These are phyloP conservation scores for Triticum urartu DNA, from an alignment of 176 grass and related monocot species.

Conservation along the genomic window DNA sequence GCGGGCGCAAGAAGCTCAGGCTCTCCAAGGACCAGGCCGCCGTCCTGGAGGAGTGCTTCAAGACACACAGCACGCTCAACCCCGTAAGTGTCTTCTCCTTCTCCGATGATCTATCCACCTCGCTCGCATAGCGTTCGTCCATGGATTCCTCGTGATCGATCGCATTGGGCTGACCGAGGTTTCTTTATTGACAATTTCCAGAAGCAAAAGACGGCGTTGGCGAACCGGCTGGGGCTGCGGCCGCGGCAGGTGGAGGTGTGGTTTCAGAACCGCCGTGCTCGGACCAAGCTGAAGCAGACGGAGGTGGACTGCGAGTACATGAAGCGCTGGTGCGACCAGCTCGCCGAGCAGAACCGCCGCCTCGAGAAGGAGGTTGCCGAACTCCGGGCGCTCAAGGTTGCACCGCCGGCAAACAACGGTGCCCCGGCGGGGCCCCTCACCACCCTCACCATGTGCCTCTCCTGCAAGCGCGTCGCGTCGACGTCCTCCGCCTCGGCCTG, in stretches of 20 bases:
- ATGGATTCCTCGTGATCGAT: neutral
- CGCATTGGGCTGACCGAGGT: neutral
- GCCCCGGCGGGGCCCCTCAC: slow-evolving; percentile 35
- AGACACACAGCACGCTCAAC: slow-evolving; percentile 93
- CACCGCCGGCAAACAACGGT: neutral
- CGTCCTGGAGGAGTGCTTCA: slow-evolving; percentile 94
- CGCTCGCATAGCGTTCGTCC: neutral
- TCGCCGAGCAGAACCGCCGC: slow-evolving; percentile 87
- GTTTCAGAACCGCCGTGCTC: slow-evolving; percentile 87
- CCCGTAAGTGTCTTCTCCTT: slow-evolving; percentile 36
- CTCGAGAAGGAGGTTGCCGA: slow-evolving; percentile 93
- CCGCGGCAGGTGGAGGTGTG: slow-evolving; percentile 96
- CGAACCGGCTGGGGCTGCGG: slow-evolving; percentile 61
- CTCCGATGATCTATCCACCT: no score
- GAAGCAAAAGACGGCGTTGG: slow-evolving; percentile 83
- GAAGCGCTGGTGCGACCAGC: slow-evolving; percentile 87
- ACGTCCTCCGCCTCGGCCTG: neutral
- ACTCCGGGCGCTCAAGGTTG: slow-evolving; percentile 75
- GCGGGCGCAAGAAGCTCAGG: slow-evolving; percentile 75
- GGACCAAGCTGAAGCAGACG: slow-evolving; percentile 98
- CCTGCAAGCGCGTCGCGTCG: slow-evolving; percentile 70
- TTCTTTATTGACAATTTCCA: neutral
- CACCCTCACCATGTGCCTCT: slow-evolving; percentile 87
- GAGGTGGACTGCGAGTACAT: slow-evolving; percentile 97
- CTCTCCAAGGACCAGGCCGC: slow-evolving; percentile 91